Base-by-base conservation (phyloP, 202 grass and related monocot species). In the Eragrostis tef region DNA sequence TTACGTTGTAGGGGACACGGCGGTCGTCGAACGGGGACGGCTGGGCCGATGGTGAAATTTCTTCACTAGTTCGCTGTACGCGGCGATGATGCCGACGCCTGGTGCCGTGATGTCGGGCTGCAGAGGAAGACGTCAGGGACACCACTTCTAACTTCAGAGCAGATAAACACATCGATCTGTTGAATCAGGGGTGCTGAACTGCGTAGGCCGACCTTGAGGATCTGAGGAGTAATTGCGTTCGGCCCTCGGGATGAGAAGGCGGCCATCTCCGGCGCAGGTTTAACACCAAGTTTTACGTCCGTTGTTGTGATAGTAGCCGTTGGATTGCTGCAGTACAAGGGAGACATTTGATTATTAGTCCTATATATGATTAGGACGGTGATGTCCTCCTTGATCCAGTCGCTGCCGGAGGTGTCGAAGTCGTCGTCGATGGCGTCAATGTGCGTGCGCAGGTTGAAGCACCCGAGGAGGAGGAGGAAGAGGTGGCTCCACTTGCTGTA, bases 31-130 rank as follows among this genome's bases (percentile, higher is more conserved):
- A n/a, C n/a, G n/a, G n/a, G 7, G 73, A 73, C 21, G 43, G 4
- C 8, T 80, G 22, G 4, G 1, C 71, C 2, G 94, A 79, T 2
- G 84, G 81, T 0, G 86, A 62, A 0, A 44, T n/a, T n/a, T n/a
- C 57, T 11, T 48, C 84, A 26, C 27, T n/a, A n/a, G n/a, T n/a
- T n/a, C 50, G 76, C 70, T 86, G 75, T 25, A 97, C 36, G 93
- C 84, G 3, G 93, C 93, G 76, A 97, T 79, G 17, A 97, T 75
- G 70, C 25, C 58, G 36, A 93, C 81, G 65, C 90, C 93, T 3
- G 93, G 90, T 0, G 90, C 93, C 0, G 90, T 89, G 56, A 93
- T 86, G 64, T 91, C 90, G 21, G 88, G 93, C 90, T 97, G 85
- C 81, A 73, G 59, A n/a, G n/a, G n/a, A n/a, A 8, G n/a, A n/a